phyloP scores from a whole-genome alignment of 2,329 filamentous ascomycete species.

The Cadophora sp. region DNA sequence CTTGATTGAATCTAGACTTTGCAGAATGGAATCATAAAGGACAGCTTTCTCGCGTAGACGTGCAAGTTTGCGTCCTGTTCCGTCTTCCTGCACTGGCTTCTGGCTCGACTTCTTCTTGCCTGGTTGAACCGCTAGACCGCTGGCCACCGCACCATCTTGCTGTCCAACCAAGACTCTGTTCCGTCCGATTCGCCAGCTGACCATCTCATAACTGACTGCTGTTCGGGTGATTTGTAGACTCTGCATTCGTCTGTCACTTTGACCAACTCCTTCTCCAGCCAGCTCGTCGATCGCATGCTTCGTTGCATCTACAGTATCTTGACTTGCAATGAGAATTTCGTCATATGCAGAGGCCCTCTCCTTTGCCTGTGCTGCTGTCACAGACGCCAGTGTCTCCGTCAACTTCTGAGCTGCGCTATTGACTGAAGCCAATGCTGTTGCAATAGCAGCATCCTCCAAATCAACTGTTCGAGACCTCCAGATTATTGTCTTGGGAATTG shows the following conservation, averaged over 20 bases:
- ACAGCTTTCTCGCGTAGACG: slow-evolving; percentile 86
- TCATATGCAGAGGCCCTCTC: slow-evolving; percentile 90
- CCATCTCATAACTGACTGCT: slow-evolving; percentile 90
- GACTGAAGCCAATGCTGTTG: slow-evolving; percentile 79
- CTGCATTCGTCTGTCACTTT: slow-evolving; percentile 88
- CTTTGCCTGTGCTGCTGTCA: slow-evolving; percentile 55
- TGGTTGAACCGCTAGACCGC: slow-evolving; percentile 55
- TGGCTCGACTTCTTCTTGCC: slow-evolving; percentile 61
- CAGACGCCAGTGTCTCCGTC: slow-evolving; percentile 54
- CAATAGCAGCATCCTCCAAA: slow-evolving; percentile 92
- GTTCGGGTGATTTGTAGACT: slow-evolving; percentile 90
- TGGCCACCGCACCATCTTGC: slow-evolving; percentile 73
- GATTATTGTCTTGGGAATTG: slow-evolving; percentile 75
- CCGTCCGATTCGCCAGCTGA: slow-evolving; percentile 93
- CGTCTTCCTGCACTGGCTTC: slow-evolving; percentile 63
- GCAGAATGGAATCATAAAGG: slow-evolving; percentile 87
- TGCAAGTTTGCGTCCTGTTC: slow-evolving; percentile 76
- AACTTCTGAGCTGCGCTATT: slow-evolving; percentile 59
- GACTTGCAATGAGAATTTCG: slow-evolving; percentile 85
- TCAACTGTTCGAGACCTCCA: slow-evolving; percentile 88
- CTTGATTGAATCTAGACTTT: slow-evolving; percentile 89
- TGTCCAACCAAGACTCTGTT: slow-evolving; percentile 89
- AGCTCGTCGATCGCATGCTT: slow-evolving; percentile 94
- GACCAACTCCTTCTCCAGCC: slow-evolving; percentile 79
- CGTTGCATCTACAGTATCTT: slow-evolving; percentile 92